Evolutionary conservation across 2,329 filamentous ascomycete species (phyloP), one percentile per base, ranked within the genome.

Genomic region (Spiromastix sp.): DNA sequence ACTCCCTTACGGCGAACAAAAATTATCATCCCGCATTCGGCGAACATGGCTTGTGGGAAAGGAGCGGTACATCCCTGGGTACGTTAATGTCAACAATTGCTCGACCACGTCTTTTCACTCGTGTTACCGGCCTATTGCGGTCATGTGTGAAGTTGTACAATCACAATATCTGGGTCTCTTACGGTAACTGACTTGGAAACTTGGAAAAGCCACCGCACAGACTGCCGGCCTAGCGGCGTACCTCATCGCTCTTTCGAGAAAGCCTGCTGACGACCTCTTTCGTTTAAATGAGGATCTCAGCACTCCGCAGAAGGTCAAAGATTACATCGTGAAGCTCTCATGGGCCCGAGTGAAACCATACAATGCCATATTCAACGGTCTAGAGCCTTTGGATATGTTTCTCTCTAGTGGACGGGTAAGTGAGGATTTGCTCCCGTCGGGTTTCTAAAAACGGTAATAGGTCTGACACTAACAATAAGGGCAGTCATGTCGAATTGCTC

Each of bases 191-290:
- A n/a, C n/a, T n/a, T n/a, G n/a, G n/a, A n/a, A n/a, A n/a, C n/a
- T n/a, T n/a, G n/a, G n/a, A n/a, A n/a, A n/a, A 40, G 38, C 38
- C 19, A 37, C 33, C 30, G 33, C 38, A 4, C 30, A 37, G 20
- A 34, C 34, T 17, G 34, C 38, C 16, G 38, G 34, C 8, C 38
- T 40, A 19, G 38, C 38, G 17, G 38, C 38, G 18, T 40, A 40
- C 34, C 37, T 40, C 30, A 15, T 40, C 13, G 37, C 26, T 30
- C 38, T 40, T 30, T 30, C n/a, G n/a, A n/a, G n/a, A n/a, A n/a
- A n/a, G 37, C 17, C 34, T 36, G 15, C 27, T 40, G n/a, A n/a
- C 19, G 34, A 34, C 13, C 38, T 33, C n/a, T 34, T 40, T 18
- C 19, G 13, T 7, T 26, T 24, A 8, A 34, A 40, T 21, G 29